Evolutionary conservation across 257 asterid genomes (phyloP), one percentile per base, ranked within the genome.

Genomic region (Scutellaria baicalensis): DNA sequence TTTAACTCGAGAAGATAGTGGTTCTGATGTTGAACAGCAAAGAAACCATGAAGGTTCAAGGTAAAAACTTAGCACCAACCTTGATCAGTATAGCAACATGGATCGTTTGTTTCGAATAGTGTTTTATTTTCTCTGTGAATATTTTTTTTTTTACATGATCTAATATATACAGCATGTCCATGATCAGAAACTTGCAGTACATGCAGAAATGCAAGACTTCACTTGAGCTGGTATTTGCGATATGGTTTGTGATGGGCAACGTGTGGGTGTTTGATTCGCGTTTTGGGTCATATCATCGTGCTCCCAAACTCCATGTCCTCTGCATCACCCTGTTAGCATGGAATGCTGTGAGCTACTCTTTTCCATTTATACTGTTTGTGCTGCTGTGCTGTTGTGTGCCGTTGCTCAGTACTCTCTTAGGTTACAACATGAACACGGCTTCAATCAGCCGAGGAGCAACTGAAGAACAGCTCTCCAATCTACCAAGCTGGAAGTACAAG

Each of bases 161-260:
- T 47, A 59, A 64, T 58, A 21, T 23, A 13, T 58, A 21, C 13
- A 13, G 3, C 2, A 9, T 52, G 38, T 49, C 3, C 39, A 48
- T 84, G 70, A 79, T 21, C 88, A 90, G 97, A 69, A 59, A 4
- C 45, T 49, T 81, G 82, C 89, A 82, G 74, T 59, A 17, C 62
- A 68, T 82, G 82, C 81, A 84, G 76, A 93, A 77, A 75, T 84
- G 78, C 83, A 79, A 80, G 80, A 83, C 89, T 4, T 86, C 77
- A 11, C 80, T 88, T 0, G 97, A 93, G 76, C 87, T 93, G 20
- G 63, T 91, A 68, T 91, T 89, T 31, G 99, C 97, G 12, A 89
- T 93, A 80, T 93, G 97, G 99, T 93, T 93, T 48, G 99, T 93
- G 72, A 86, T 91, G 89, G 99, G 99, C 0, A 93, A 93, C 7